Conservation (phyloP, 2,329 filamentous ascomycete species). For the Cordyceps tenuipes region DNA sequence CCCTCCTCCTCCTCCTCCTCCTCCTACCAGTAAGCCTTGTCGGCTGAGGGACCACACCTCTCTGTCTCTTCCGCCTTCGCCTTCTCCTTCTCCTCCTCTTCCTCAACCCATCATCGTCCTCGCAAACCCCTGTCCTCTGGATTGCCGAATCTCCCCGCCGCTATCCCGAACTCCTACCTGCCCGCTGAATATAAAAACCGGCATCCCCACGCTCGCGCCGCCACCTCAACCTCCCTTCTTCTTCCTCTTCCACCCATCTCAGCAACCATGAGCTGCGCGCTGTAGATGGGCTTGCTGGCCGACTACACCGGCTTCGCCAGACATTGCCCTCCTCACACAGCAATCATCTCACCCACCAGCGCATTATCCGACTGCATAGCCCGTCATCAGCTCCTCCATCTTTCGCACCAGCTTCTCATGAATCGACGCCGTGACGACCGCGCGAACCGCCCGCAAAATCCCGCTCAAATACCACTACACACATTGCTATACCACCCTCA, state of each 20-base stretch:
- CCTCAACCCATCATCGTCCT: neutral
- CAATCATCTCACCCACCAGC: neutral
- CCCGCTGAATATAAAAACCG: conserved; percentile 5
- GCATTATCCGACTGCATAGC: neutral
- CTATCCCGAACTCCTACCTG: neutral
- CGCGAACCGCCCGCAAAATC: neutral
- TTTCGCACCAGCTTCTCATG: neutral
- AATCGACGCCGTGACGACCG: neutral
- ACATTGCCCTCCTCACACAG: neutral
- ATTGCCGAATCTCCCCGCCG: neutral
- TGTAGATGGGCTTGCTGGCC: conserved; percentile 7
- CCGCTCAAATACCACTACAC: neutral
- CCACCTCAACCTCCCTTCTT: neutral
- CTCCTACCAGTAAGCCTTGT: neutral
- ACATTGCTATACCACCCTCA: neutral
- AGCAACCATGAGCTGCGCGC: neutral
- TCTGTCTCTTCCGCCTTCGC: neutral
- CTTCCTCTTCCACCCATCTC: neutral
- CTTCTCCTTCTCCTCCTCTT: neutral
- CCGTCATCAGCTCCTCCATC: neutral
- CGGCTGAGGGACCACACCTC: neutral
- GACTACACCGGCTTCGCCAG: neutral
- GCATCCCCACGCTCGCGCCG: conserved; percentile 14
- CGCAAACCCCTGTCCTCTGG: neutral
- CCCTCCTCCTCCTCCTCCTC: too few relatives aligned